Base-by-base conservation (phyloP, 106 monocot species). In the Dendrobium nobile region DNA sequence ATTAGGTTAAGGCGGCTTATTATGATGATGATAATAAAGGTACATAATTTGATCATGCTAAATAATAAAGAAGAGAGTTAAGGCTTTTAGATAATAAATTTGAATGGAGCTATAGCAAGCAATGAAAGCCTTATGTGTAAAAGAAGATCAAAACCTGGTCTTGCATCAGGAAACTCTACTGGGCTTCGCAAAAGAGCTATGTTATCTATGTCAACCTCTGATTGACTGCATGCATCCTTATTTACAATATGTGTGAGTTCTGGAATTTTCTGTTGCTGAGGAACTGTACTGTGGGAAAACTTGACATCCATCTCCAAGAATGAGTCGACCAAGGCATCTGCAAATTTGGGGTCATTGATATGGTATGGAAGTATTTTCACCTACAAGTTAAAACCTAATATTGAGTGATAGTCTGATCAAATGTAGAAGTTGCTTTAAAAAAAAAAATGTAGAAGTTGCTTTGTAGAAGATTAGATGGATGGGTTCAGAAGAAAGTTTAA, bases 271-370 rank as follows among this genome's bases (percentile, higher is more conserved):
- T 40, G 16, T 84, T 79, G 77, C 31, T 79, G 61, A 56, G 75
- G 82, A 61, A 44, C 80, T 55, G 70, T 58, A 68, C 31, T 80
- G 72, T 33, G 77, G 54, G 83, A 82, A 67, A 77, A 33, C 41
- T 82, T 85, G 4, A 55, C 65, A 81, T 80, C 73, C 78, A 92
- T 87, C 80, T 91, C 88, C 83, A 97, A 70, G 82, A 94, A 97
- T 72, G 92, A 87, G 33, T 88, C 84, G 40, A 94, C 97, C 92
- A 97, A 84, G 9, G 80, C 83, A 26, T 92, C 80, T 31, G 94
- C 97, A 82, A 97, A 97, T 82, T 90, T 77, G 9, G 87, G 85
- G 87, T 97, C 97, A 85, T 94, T 97, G 65, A 97, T 92, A 77
- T 97, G 97, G 81, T 97, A 91, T 18, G 92, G 94, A 64, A 85